Percentiles rank a stretch among this genome's conserved stretches.
Evolutionary conservation across 2,329 filamentous ascomycete species (phyloP).

Genomic region (Pseudogymnoascus sp.): DNA sequence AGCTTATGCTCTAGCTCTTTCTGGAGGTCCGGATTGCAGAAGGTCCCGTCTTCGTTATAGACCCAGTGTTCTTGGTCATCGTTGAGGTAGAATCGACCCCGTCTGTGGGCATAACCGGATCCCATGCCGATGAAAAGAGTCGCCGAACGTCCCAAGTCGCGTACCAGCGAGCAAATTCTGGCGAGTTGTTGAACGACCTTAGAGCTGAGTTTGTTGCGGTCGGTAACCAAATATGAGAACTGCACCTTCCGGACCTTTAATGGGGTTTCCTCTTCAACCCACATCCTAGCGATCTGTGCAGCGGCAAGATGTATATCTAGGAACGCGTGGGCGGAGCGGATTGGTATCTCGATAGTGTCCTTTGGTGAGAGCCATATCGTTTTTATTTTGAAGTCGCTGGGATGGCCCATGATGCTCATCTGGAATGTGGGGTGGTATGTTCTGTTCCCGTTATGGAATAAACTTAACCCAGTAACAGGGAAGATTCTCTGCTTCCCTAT

Average conservation of each 20-base stretch:
- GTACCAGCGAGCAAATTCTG: background rate
- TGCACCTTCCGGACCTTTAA: background rate
- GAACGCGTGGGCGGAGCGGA: background rate
- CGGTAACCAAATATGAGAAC: background rate
- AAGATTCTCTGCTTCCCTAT: background rate
- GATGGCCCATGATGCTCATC: background rate
- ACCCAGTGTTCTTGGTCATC: background rate
- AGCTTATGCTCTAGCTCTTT: background rate
- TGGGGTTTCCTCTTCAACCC: background rate
- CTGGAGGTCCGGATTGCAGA: background rate
- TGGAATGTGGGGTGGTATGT: background rate
- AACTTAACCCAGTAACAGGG: background rate
- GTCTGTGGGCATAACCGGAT: background rate
- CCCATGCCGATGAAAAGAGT: conserved; percentile 1
- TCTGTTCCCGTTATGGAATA: background rate
- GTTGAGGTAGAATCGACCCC: background rate
- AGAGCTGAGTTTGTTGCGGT: background rate
- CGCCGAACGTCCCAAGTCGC: background rate
- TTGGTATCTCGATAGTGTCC: background rate
- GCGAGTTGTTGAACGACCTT: background rate
- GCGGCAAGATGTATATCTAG: background rate
- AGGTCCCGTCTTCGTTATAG: background rate
- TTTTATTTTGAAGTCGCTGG: background rate
- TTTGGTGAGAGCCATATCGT: background rate
- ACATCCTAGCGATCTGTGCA: background rate